phyloP scores from a whole-genome alignment of 1,284 basidiomycete genomes.

The Apiotrichum brassicae region DNA sequence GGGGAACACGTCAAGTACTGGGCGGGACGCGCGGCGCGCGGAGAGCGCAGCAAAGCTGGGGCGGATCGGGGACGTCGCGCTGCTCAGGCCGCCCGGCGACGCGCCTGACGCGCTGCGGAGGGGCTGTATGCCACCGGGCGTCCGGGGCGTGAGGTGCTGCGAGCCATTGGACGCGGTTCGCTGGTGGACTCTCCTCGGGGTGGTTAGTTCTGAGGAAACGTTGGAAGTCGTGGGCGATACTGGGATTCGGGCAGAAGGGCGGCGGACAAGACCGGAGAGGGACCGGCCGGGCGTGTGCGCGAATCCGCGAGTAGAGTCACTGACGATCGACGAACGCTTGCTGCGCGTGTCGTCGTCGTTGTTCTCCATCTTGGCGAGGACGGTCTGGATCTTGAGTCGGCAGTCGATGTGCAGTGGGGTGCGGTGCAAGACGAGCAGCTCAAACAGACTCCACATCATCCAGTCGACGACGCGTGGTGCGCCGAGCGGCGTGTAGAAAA shows the following conservation, averaged over 20 bases:
- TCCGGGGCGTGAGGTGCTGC: background rate
- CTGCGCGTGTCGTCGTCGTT: conserved; percentile 7
- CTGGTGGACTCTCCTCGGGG: background rate
- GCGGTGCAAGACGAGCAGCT: conserved; percentile 59
- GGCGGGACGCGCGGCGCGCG: conserved; percentile 27
- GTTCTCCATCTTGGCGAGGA: conserved; percentile 12
- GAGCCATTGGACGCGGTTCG: background rate
- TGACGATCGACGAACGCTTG: conserved; percentile 13
- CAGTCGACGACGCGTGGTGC: conserved; percentile 54
- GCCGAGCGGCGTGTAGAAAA: conserved; percentile 6
- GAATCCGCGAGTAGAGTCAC: conserved; percentile 5
- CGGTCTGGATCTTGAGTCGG: conserved; percentile 54
- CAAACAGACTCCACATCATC: conserved; percentile 64
- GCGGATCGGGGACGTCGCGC: conserved; percentile 9
- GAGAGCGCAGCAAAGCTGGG: conserved; percentile 34
- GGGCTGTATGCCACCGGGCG: background rate
- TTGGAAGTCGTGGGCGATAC: background rate
- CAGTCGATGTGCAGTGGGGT: conserved; percentile 62
- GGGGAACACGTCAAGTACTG: conserved; percentile 26
- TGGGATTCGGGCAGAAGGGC: conserved; percentile 2
- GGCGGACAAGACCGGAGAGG: conserved; percentile 5
- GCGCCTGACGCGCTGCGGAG: background rate
- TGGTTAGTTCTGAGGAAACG: background rate
- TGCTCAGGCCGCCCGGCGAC: background rate
- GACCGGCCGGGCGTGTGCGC: background rate